These are phyloP conservation scores for Intubia oerlemansii DNA, from an alignment of 2,329 filamentous ascomycete species.

Conservation along the genomic window DNA sequence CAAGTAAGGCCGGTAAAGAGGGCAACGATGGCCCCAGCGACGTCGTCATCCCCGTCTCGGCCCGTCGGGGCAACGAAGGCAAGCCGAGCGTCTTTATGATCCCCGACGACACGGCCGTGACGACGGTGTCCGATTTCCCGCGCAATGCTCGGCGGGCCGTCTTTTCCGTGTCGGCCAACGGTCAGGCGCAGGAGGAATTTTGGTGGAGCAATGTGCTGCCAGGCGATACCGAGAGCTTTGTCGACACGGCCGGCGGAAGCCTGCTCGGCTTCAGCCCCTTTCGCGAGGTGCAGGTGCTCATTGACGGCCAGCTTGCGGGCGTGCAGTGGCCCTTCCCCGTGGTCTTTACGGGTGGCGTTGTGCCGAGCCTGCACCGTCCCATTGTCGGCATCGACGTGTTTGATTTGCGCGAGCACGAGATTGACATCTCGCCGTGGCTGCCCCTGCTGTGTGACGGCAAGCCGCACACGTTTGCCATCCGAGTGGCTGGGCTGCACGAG, in stretches of 20 bases:
- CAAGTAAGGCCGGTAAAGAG: too few species aligned
- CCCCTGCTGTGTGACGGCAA: slow-evolving; percentile 44
- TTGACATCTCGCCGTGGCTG: slow-evolving; percentile 63
- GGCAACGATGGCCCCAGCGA: slow-evolving; percentile 29
- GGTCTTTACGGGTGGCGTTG: slow-evolving; percentile 64
- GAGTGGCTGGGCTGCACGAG: slow-evolving; percentile 43
- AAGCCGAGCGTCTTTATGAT: slow-evolving; percentile 45
- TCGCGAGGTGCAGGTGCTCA: slow-evolving; percentile 55
- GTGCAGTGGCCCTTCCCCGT: slow-evolving; percentile 66
- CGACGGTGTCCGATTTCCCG: slow-evolving; percentile 35
- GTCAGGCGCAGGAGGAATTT: slow-evolving; percentile 59
- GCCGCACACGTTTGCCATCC: slow-evolving; percentile 45
- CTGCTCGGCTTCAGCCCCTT: slow-evolving; percentile 52
- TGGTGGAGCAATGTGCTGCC: slow-evolving; percentile 66
- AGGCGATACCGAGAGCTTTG: slow-evolving; percentile 36
- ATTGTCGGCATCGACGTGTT: slow-evolving; percentile 62
- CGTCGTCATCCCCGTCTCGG: slow-evolving; percentile 45
- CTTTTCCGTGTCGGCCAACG: slow-evolving; percentile 56
- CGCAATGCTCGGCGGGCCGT: slow-evolving; percentile 46
- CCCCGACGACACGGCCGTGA: slow-evolving; percentile 38
- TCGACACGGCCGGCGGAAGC: slow-evolving; percentile 26
- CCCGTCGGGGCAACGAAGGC: slow-evolving; percentile 23
- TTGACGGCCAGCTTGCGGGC: slow-evolving; percentile 53
- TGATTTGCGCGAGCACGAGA: slow-evolving; percentile 58
- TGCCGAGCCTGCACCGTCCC: slow-evolving; percentile 56